A percentile compares a stretch with the other conserved stretches of the same genome.
Conservation (phyloP, 768 basidiomycete genomes). For the Phylloporus sp. region DNA sequence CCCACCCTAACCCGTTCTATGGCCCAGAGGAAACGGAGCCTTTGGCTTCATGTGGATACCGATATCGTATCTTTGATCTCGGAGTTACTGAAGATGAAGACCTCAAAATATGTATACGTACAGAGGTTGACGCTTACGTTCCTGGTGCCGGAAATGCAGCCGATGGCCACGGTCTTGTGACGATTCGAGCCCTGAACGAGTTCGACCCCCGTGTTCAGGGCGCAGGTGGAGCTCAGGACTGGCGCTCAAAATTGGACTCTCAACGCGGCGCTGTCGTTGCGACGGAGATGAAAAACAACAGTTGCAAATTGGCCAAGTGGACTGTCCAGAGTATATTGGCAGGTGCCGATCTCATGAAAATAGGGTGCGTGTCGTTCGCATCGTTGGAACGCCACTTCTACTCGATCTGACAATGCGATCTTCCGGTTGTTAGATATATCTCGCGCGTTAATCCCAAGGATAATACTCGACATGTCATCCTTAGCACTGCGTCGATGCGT, state of each 20-base stretch:
- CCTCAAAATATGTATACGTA: slow-evolving; percentile 85
- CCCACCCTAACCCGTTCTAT: slow-evolving; percentile 94
- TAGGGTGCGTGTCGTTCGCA: slow-evolving; percentile 62
- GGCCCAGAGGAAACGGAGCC: slow-evolving; percentile 90
- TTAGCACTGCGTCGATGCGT: slow-evolving; percentile 92
- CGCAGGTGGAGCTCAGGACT: slow-evolving; percentile 95
- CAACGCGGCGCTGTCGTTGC: slow-evolving; percentile 97
- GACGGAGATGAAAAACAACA: slow-evolving; percentile 99
- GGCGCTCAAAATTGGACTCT: slow-evolving; percentile 94
- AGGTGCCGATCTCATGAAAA: slow-evolving; percentile 94
- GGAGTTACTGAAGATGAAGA: slow-evolving; percentile 89
- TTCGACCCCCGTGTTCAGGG: slow-evolving; percentile 90
- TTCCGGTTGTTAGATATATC: slow-evolving; percentile 65
- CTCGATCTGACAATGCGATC: slow-evolving; percentile 11
- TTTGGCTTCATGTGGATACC: slow-evolving; percentile 91
- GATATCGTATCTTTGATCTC: slow-evolving; percentile 93
- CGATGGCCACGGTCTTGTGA: slow-evolving; percentile 74
- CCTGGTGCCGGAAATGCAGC: slow-evolving; percentile 54
- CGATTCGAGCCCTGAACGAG: slow-evolving; percentile 94
- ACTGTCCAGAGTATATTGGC: slow-evolving; percentile 92
- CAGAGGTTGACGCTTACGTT: slow-evolving; percentile 92
- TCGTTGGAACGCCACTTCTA: background rate
- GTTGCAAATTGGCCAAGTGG: slow-evolving; percentile 96
- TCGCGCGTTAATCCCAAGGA: slow-evolving; percentile 92
- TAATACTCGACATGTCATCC: slow-evolving; percentile 90